phyloP scores from a whole-genome alignment of 345 rosid species.

The Eucalyptus dawsonii region DNA sequence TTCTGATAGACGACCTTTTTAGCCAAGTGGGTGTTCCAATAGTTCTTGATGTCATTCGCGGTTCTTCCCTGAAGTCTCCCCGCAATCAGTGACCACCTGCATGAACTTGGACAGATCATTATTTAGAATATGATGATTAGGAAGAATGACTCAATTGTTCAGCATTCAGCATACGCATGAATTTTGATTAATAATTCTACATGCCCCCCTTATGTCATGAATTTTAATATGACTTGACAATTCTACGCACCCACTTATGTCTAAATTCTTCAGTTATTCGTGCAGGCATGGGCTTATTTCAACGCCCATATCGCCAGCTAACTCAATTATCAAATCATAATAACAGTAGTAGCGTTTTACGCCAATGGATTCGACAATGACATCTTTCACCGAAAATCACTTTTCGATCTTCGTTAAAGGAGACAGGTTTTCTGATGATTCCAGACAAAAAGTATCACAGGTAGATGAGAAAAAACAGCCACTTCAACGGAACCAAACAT shows the following conservation, averaged over 20 bases:
- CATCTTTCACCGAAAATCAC: neutral
- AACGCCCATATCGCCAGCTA: neutral
- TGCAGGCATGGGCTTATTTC: neutral
- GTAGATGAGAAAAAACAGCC: neutral
- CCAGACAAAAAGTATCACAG: neutral
- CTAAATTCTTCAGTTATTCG: neutral
- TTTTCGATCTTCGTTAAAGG: neutral
- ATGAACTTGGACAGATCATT: neutral
- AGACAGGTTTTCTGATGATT: neutral
- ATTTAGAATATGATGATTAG: neutral
- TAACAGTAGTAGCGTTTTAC: neutral
- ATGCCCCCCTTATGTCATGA: neutral
- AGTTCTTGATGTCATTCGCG: conserved; percentile 11
- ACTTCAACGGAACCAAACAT: neutral
- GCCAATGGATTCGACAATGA: neutral
- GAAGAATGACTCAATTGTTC: neutral
- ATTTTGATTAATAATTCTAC: neutral
- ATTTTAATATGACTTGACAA: neutral
- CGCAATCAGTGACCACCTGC: conserved; percentile 19
- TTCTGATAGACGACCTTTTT: neutral
- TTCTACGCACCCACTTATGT: neutral
- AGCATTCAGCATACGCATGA: neutral
- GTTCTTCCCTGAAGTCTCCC: conserved; percentile 22
- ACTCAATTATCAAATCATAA: neutral
- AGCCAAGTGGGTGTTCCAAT: conserved; percentile 1